phyloP scores from a whole-genome alignment of 2,329 filamentous ascomycete species.

The Arthroderma sp. region DNA sequence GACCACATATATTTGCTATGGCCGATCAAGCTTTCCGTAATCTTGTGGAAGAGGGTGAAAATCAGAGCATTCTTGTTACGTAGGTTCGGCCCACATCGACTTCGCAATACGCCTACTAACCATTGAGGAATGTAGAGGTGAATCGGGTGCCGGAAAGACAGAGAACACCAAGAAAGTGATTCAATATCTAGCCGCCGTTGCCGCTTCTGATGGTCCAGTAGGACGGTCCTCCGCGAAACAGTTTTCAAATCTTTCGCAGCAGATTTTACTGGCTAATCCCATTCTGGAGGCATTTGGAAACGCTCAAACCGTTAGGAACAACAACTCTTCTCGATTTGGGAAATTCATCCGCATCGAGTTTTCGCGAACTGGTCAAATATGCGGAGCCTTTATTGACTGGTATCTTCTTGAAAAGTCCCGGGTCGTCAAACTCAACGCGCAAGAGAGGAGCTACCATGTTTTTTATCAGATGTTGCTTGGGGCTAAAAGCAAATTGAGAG shows the following conservation, averaged over 20 bases:
- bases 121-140: constrained; percentile 42
- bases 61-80: constrained; percentile 96
- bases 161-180: constrained; percentile 99
- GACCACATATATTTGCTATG: constrained; percentile 95
- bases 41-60: constrained; percentile 83
- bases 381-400: constrained; percentile 96
- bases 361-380: constrained; percentile 72
- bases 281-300: constrained; percentile 98
- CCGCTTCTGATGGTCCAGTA: constrained; percentile 61
- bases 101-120: constrained; percentile 1
- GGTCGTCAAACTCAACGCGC: constrained; percentile 73
- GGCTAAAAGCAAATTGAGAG: constrained; percentile 58
- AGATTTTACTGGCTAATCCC: constrained; percentile 89
- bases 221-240: constrained; percentile 48
- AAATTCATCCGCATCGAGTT: constrained; percentile 99
- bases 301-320: constrained; percentile 92
- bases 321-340: constrained; percentile 95
- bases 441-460: constrained; percentile 91
- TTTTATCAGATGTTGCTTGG: constrained; percentile 93
- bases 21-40: constrained; percentile 94
- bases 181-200: constrained; percentile 91
- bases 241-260: constrained; percentile 81
- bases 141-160: constrained; percentile 95
- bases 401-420: constrained; percentile 97
- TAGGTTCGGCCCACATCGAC: constrained; percentile 21